A percentile compares a stretch with the other conserved stretches of the same genome.
These are phyloP conservation scores for Amylostereum areolatum DNA, from an alignment of 1,284 basidiomycete species.

Conservation along the genomic window DNA sequence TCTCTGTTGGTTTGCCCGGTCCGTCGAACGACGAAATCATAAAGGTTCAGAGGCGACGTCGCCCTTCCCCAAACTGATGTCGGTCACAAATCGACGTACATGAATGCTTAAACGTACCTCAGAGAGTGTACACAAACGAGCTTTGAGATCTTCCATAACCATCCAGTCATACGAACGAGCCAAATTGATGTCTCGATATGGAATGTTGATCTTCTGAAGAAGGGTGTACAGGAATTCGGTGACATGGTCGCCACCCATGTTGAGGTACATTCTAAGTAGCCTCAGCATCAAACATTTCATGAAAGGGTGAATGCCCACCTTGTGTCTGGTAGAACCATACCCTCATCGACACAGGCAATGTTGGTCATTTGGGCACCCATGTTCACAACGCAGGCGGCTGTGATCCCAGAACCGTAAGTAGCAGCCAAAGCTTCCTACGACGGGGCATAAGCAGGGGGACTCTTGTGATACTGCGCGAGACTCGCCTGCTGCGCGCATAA, in stretches of 20 bases:
- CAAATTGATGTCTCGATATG: conserved; percentile 81
- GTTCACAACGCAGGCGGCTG: conserved; percentile 92
- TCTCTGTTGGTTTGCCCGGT: conserved; percentile 73
- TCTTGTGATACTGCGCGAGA: too few relatives aligned
- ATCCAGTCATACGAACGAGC: conserved; percentile 78
- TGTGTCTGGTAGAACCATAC: conserved; percentile 83
- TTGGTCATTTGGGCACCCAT: conserved; percentile 84
- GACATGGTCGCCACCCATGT: conserved; percentile 92
- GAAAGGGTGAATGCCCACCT: conserved; percentile 44
- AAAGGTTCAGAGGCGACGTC: conserved; percentile 84
- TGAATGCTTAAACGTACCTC: conserved; percentile 51
- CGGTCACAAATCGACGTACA: neutral
- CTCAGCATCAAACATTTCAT: neutral
- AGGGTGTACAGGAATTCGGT: conserved; percentile 84
- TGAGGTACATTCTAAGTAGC: conserved; percentile 65
- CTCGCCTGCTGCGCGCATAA: conserved; percentile 82
- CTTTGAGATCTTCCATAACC: conserved; percentile 86
- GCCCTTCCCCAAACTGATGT: conserved; percentile 37
- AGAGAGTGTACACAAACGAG: conserved; percentile 73
- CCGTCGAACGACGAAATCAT: conserved; percentile 85
- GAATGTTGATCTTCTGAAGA: conserved; percentile 79
- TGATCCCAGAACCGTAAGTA: conserved; percentile 93
- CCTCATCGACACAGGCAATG: conserved; percentile 95
- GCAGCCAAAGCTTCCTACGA: conserved; percentile 85
- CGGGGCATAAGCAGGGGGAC: too few relatives aligned